phyloP scores from a whole-genome alignment of 1,139 yeast species.

The Hanseniaspora uvarum region DNA sequence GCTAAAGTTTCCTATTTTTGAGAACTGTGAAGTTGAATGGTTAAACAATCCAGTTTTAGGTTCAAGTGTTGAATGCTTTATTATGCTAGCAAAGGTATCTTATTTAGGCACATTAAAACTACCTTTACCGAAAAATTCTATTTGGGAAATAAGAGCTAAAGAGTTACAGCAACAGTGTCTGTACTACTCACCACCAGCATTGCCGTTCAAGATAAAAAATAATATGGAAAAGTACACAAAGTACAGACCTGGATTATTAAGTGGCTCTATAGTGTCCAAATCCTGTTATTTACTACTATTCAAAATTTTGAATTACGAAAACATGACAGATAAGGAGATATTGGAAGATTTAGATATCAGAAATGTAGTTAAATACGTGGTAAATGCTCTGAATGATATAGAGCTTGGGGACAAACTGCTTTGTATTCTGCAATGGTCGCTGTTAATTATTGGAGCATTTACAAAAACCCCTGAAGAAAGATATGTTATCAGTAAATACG shows the following conservation, averaged over 20 bases:
- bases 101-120: conserved; percentile 32
- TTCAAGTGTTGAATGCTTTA: conserved; percentile 33
- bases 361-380: conserved; percentile 21
- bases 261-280: conserved; percentile 22
- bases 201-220: conserved; percentile 21
- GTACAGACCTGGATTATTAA: conserved; percentile 21
- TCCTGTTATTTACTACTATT: conserved; percentile 21
- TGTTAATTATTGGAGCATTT: conserved; percentile 21
- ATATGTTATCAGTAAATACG: conserved; percentile 20
- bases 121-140: conserved; percentile 20
- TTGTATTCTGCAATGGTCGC: conserved; percentile 22
- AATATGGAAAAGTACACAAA: conserved; percentile 20
- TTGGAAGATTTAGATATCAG: conserved; percentile 20
- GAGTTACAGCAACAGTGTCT: conserved; percentile 21
- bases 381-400: conserved; percentile 20
- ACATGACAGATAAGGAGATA: conserved; percentile 17
- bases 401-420: conserved; percentile 21
- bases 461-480: conserved; percentile 20
- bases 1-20: conserved; percentile 31
- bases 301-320: conserved; percentile 19
- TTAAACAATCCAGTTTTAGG: conserved; percentile 35
- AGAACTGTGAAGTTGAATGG: conserved; percentile 31
- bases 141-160: conserved; percentile 20
- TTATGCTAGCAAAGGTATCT: conserved; percentile 35
- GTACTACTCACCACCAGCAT: conserved; percentile 22